These are phyloP conservation scores for Aspergillus fijiensis DNA, from an alignment of 2,329 filamentous ascomycete species.

Conservation along the genomic window DNA sequence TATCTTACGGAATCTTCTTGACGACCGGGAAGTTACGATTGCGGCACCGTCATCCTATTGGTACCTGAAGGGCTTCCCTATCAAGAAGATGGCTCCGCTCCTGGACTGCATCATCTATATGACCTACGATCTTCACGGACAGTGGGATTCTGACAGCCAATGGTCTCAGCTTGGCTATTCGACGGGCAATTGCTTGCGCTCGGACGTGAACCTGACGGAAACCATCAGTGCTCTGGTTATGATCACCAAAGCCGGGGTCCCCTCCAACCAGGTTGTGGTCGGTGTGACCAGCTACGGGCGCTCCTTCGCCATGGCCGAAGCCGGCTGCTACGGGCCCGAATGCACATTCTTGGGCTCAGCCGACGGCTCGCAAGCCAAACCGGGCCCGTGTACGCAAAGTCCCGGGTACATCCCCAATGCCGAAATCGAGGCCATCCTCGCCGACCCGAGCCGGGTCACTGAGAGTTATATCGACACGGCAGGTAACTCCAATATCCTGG, in stretches of 20 bases:
- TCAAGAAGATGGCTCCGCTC: slow-evolving; percentile 11
- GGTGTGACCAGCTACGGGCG: too few species aligned
- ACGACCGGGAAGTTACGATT: slow-evolving; percentile 24
- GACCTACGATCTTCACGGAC: slow-evolving; percentile 23
- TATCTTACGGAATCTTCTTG: slow-evolving; percentile 20
- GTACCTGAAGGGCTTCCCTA: slow-evolving; percentile 20
- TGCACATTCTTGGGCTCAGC: too few species aligned
- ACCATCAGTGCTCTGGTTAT: not conserved
- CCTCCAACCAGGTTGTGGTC: too few species aligned
- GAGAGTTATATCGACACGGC: not conserved
- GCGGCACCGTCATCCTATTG: slow-evolving; percentile 34
- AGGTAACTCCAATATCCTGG: slow-evolving; percentile 4
- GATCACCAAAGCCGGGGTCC: slow-evolving; percentile 7
- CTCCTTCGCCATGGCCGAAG: too few species aligned
- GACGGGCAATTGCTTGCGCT: slow-evolving; percentile 10
- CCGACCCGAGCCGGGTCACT: not conserved
- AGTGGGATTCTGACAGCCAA: slow-evolving; percentile 12
- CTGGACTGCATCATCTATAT: slow-evolving; percentile 22
- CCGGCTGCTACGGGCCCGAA: too few species aligned
- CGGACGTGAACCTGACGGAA: slow-evolving; percentile 12
- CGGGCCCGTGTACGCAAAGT: slow-evolving; percentile 7
- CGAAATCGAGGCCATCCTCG: slow-evolving; percentile 10
- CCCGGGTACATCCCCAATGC: slow-evolving; percentile 9
- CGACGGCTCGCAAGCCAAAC: too few species aligned
- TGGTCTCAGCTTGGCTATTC: slow-evolving; percentile 8